Percentiles rank a stretch among this genome's conserved stretches.
phyloP scores from a whole-genome alignment of 257 asterid genomes.

The Solanum medicagineum region DNA sequence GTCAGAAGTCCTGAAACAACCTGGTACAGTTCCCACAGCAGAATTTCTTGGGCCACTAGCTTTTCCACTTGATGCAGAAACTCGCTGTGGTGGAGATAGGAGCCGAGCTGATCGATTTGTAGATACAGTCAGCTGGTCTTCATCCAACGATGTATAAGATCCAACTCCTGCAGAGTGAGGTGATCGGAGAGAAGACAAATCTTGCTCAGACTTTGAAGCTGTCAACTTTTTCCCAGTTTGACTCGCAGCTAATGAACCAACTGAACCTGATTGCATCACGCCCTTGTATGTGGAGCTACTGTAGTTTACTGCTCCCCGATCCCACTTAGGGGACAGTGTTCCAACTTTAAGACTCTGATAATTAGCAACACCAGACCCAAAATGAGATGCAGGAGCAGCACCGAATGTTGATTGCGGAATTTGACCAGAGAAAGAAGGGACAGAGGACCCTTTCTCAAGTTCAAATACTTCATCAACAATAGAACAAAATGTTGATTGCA shows the following conservation, averaged over 20 bases:
- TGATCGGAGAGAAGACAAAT: conserved; percentile 56
- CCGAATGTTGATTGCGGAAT: conserved; percentile 33
- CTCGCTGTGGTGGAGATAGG: conserved; percentile 30
- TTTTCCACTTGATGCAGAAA: conserved; percentile 26
- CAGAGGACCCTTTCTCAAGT: conserved; percentile 73
- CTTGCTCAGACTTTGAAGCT: conserved; percentile 85
- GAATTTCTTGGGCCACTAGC: conserved; percentile 28
- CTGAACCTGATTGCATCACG: conserved; percentile 47
- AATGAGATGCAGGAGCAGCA: conserved; percentile 43
- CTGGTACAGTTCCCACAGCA: conserved; percentile 30
- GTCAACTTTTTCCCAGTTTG: conserved; percentile 39
- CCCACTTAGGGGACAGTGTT: conserved; percentile 56
- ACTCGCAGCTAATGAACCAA: conserved; percentile 35
- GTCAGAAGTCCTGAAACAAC: conserved; percentile 31
- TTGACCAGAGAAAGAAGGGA: conserved; percentile 25
- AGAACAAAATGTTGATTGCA: conserved; percentile 51
- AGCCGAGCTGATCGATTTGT: conserved; percentile 32
- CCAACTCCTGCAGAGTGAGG: conserved; percentile 50
- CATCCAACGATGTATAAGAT: conserved; percentile 40
- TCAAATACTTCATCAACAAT: conserved; percentile 93
- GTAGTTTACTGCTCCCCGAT: conserved; percentile 37
- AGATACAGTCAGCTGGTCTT: conserved; percentile 36
- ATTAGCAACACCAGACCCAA: conserved; percentile 36
- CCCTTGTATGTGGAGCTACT: conserved; percentile 25
- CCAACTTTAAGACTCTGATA: conserved; percentile 37